Conservation (phyloP, 116 monocot species). For the Posidonia oceanica region DNA sequence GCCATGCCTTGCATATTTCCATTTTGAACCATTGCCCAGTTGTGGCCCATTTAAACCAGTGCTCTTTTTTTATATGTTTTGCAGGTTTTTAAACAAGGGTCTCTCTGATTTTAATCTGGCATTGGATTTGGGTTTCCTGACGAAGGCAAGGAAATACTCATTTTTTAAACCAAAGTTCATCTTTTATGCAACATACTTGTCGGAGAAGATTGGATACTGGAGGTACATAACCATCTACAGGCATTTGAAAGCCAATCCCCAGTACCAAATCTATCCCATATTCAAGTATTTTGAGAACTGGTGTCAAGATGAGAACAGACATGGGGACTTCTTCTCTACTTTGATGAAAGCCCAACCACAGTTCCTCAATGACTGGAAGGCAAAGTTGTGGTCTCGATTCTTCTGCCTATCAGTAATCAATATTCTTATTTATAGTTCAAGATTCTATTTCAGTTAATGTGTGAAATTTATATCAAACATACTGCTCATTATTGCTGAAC, state of each 20-base stretch:
- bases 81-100: constrained; percentile 93
- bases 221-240: constrained; percentile 96
- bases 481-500: no score
- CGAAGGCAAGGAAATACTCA: constrained; percentile 95
- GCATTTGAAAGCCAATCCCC: constrained; percentile 79
- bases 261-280: constrained; percentile 87
- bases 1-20: background rate
- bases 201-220: constrained; percentile 99
- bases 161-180: constrained; percentile 99
- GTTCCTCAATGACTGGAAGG: constrained; percentile 99
- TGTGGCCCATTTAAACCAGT: background rate
- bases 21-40: background rate
- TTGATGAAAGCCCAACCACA: constrained; percentile 92
- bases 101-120: constrained; percentile 92
- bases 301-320: constrained; percentile 99
- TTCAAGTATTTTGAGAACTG: constrained; percentile 99
- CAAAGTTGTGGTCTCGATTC: constrained; percentile 88
- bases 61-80: background rate
- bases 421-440: background rate
- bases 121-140: constrained; percentile 84
- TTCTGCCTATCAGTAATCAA: constrained; percentile 86
- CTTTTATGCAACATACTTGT: constrained; percentile 91
- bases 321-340: constrained; percentile 94
- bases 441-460: no score
- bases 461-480: background rate